These are phyloP conservation scores for Pythium aphanidermatum DNA, from an alignment of 352 stramenopile genomes.

Conservation along the genomic window DNA sequence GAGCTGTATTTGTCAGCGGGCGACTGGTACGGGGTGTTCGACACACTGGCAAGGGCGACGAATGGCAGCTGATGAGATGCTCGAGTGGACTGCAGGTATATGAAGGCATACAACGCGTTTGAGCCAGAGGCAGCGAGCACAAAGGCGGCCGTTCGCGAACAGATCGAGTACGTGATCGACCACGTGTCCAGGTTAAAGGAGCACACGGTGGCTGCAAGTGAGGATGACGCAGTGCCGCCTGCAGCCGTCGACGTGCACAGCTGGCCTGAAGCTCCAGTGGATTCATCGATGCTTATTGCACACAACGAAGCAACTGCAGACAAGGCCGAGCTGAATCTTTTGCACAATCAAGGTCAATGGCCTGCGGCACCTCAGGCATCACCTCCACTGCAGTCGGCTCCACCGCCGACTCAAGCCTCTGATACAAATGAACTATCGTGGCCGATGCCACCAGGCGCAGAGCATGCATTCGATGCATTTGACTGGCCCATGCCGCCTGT, in stretches of 20 bases:
- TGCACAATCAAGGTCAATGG: too few species aligned
- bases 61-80: neutral
- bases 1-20: conserved; percentile 52
- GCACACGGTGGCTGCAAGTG: neutral
- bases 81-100: conserved; percentile 28
- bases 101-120: conserved; percentile 54
- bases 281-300: neutral
- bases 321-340: too few species aligned
- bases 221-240: neutral
- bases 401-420: neutral
- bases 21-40: conserved; percentile 14
- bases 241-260: neutral
- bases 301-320: too few species aligned
- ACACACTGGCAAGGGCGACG: conserved; percentile 16
- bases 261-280: conserved; percentile 8
- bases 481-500: conserved; percentile 15
- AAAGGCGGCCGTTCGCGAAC: conserved; percentile 38
- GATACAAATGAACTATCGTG: conserved; percentile 2
- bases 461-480: conserved; percentile 2
- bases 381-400: neutral
- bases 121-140: conserved; percentile 19
- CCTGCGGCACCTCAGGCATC: neutral
- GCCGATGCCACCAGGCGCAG: conserved; percentile 7
- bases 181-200: conserved; percentile 56
- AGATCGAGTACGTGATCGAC: conserved; percentile 74